Base-by-base conservation (phyloP, 176 grass and related monocot species). In the Leersia perrieri region DNA sequence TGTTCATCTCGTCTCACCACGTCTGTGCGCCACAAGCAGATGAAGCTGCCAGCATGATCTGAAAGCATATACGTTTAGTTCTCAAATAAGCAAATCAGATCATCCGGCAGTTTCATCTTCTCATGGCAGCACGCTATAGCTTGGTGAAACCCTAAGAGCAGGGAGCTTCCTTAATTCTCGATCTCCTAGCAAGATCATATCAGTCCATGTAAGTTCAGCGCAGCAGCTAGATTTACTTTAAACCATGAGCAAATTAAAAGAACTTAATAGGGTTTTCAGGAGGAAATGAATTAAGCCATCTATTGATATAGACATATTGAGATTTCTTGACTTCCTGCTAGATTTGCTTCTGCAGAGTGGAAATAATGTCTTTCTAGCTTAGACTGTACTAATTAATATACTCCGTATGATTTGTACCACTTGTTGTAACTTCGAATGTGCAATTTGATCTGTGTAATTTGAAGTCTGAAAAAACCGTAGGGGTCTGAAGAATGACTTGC, bases 11-110 rank as follows among this genome's bases (percentile, higher is more conserved):
- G 30, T 69, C 28, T 72, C 66, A 6, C 36, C 66, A 13, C 4
- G 30, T 69, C 28, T 89, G 89, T 84, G 89, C 81, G 33, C 65
- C 80, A n/a, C 64, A 61, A 91, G 89, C 33, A 80, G 85, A 68
- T 91, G 75, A 91, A 91, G 89, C 89, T 91, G 84, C 89, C 89
- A 91, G 89, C 89, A 91, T 91, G 89, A 91, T 91, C 89, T 87
- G 80, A 88, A 74, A 84, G 36, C 69, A n/a, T 32, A 28, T 53
- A 10, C 18, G 31, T 63, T 63, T 44, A 39, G 42, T 22, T 32
- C 31, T 41, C 28, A 34, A 63, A 55, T 5, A 26, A 22, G 70
- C 26, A 28, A 44, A 38, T 63, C 82, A 86, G 78, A 76, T 84
- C 79, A 74, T 78, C 64, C 75, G 40, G 68, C 70, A 84, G 63